Conservation (phyloP, 345 rosid genomes). For the Microcos paniculata region DNA sequence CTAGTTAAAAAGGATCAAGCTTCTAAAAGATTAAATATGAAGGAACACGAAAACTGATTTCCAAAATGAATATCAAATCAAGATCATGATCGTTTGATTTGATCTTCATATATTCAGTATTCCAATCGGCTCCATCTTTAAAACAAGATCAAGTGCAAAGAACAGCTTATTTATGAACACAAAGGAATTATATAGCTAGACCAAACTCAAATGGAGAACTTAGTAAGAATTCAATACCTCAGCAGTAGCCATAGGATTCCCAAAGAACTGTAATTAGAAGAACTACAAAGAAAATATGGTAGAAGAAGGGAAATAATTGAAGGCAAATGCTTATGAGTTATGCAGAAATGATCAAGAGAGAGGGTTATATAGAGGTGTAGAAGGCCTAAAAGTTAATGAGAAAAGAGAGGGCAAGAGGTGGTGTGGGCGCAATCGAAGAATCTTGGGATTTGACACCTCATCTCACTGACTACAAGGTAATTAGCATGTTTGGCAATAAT, state of each 20-base stretch:
- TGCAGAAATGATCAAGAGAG: conserved; percentile 26
- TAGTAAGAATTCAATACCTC: conserved; percentile 35
- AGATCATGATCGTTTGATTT: not conserved
- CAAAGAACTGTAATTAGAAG: not conserved
- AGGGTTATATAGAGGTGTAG: conserved; percentile 38
- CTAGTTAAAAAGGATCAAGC: not conserved
- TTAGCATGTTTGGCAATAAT: conserved; percentile 10
- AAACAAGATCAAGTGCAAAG: not conserved
- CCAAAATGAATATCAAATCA: not conserved
- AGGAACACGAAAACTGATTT: not conserved
- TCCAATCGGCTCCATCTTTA: not conserved
- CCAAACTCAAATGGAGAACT: not conserved
- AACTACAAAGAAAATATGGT: not conserved
- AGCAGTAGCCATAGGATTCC: conserved; percentile 49
- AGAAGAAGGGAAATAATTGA: not conserved
- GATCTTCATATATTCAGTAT: conserved; percentile 1
- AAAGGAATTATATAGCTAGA: not conserved
- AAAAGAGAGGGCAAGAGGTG: not conserved
- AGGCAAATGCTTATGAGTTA: conserved; percentile 5
- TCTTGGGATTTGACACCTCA: conserved; percentile 47
- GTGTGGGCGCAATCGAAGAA: conserved; percentile 20
- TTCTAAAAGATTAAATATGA: not conserved
- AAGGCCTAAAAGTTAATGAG: conserved; percentile 5
- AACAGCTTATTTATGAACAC: not conserved
- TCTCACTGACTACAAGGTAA: conserved; percentile 28